phyloP scores from a whole-genome alignment of 352 stramenopile genomes.

The Globisporangium abappressorium region DNA sequence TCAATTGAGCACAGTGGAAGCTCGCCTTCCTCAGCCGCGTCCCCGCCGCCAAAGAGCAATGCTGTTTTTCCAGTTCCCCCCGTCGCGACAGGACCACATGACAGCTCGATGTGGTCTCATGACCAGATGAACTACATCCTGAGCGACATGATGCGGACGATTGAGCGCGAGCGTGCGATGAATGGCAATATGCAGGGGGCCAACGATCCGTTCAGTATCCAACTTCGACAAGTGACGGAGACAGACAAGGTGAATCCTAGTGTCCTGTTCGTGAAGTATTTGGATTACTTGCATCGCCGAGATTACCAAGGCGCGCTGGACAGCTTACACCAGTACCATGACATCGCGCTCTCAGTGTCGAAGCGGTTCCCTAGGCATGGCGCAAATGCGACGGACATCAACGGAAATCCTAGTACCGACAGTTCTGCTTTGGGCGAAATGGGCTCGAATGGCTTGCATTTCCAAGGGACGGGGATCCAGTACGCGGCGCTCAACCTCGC shows the following conservation, averaged over 20 bases:
- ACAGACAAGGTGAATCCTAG: conserved; percentile 34
- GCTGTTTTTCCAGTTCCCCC: neutral
- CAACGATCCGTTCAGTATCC: conserved; percentile 6
- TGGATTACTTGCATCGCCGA: conserved; percentile 75
- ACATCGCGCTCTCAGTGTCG: conserved; percentile 74
- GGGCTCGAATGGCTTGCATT: conserved; percentile 30
- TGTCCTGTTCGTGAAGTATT: conserved; percentile 83
- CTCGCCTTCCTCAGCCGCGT: neutral
- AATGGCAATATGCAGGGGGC: conserved; percentile 4
- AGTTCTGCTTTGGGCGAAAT: conserved; percentile 10
- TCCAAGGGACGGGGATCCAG: conserved; percentile 72
- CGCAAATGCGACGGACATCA: neutral
- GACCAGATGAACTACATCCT: conserved; percentile 63
- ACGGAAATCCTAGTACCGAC: neutral
- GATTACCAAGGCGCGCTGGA: conserved; percentile 88
- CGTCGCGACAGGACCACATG: conserved; percentile 20
- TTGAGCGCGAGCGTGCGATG: conserved; percentile 17
- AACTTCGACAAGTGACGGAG: conserved; percentile 3
- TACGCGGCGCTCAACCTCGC: conserved; percentile 91
- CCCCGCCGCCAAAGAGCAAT: neutral
- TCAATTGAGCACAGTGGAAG: neutral
- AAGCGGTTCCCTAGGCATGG: neutral
- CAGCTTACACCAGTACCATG: conserved; percentile 92
- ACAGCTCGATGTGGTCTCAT: conserved; percentile 40
- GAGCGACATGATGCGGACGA: conserved; percentile 36